Evolutionary conservation across 2,329 filamentous ascomycete genomes (phyloP).

Genomic region (Scopulariopsis brevicaulis): DNA sequence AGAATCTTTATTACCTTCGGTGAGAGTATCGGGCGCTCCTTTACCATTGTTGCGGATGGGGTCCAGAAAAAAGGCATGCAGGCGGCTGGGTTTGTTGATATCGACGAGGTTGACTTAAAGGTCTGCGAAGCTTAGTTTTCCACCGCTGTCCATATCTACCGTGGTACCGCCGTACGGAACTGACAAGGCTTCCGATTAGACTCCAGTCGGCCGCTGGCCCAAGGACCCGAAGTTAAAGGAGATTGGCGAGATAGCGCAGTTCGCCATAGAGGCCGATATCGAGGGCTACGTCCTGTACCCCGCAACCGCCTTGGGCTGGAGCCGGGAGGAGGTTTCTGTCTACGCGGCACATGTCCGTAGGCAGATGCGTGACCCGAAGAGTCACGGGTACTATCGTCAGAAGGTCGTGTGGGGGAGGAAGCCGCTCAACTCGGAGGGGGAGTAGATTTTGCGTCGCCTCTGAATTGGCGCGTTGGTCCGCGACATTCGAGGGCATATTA

Average conservation of each 20-base stretch:
- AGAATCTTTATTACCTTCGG: constrained; percentile 14
- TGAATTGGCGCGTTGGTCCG: too few species aligned
- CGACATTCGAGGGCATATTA: too few species aligned
- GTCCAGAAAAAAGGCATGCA: constrained; percentile 11
- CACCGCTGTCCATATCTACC: neutral
- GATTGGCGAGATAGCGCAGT: constrained; percentile 20
- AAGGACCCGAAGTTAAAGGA: constrained; percentile 30
- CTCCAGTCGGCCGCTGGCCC: constrained; percentile 33
- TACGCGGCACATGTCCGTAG: constrained; percentile 19
- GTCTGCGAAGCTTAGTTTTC: neutral
- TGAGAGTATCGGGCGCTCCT: constrained; percentile 14
- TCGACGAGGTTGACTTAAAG: constrained; percentile 31
- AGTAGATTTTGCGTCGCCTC: too few species aligned
- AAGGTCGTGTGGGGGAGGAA: constrained; percentile 16
- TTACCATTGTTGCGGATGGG: constrained; percentile 10
- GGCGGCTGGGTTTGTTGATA: constrained; percentile 26
- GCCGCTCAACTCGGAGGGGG: constrained; percentile 5
- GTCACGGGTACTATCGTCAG: constrained; percentile 14
- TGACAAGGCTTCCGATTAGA: constrained; percentile 9
- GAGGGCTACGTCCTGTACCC: constrained; percentile 12
- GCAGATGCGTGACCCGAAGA: constrained; percentile 12
- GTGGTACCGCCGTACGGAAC: too few species aligned
- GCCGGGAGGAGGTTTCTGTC: constrained; percentile 15
- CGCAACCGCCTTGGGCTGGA: constrained; percentile 18
- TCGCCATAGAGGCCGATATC: constrained; percentile 10